Conservation (phyloP, 495 filamentous ascomycete species). For the Bombardia bombarda region DNA sequence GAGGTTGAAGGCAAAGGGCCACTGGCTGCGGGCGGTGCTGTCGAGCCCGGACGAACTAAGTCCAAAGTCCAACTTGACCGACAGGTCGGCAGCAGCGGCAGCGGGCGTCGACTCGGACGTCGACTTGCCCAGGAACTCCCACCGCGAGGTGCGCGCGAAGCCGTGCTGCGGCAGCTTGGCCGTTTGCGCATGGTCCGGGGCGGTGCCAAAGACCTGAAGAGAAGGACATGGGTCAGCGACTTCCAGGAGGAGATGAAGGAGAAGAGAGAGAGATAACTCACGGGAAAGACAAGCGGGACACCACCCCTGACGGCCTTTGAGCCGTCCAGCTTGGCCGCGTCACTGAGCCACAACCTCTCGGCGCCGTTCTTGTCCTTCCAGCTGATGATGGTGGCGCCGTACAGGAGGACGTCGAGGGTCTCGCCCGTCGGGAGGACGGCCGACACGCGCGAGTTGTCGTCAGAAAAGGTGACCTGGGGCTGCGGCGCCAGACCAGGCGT, state of each 20-base stretch:
- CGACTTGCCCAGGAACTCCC: constrained; percentile 69
- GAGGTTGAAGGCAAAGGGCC: constrained; percentile 79
- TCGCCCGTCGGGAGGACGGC: constrained; percentile 79
- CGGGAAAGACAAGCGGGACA: constrained; percentile 93
- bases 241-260: not conserved
- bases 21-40: constrained; percentile 53
- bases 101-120: constrained; percentile 41
- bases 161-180: constrained; percentile 83
- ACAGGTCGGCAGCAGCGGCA: constrained; percentile 44
- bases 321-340: constrained; percentile 59
- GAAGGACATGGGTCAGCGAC: constrained; percentile 1
- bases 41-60: constrained; percentile 60
- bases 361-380: constrained; percentile 77
- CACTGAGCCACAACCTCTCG: constrained; percentile 85
- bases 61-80: constrained; percentile 91
- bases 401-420: constrained; percentile 73
- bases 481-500: constrained; percentile 56
- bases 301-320: constrained; percentile 61
- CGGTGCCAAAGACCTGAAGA: constrained; percentile 77
- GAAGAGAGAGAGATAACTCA: constrained; percentile 33
- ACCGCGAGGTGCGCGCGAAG: constrained; percentile 80
- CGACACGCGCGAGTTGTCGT: constrained; percentile 56
- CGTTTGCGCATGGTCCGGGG: constrained; percentile 63
- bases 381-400: constrained; percentile 85
- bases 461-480: constrained; percentile 58